Evolutionary conservation across 257 asterid species (phyloP).

Genomic region (Ballota nigra): DNA sequence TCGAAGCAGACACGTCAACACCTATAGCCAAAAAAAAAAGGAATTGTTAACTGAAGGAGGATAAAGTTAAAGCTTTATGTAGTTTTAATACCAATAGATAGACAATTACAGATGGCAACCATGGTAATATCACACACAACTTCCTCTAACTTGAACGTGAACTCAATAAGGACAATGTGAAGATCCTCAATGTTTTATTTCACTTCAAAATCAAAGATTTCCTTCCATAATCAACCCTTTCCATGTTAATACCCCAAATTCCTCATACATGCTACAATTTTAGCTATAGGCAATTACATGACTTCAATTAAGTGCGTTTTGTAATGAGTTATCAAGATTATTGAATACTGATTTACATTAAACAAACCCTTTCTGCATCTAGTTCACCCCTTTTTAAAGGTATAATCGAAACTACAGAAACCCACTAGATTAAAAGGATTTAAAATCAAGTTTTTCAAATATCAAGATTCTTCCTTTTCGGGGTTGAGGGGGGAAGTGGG

Average conservation of each 20-base stretch:
- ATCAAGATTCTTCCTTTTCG: conserved; percentile 7
- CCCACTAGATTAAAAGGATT: neutral
- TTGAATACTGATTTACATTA: too few species aligned
- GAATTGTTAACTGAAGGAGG: conserved; percentile 15
- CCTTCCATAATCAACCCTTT: conserved; percentile 5
- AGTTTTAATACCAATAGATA: neutral
- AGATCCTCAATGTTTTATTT: neutral
- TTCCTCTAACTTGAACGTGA: neutral
- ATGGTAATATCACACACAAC: neutral
- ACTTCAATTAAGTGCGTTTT: neutral
- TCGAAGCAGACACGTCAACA: conserved; percentile 34
- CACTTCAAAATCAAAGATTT: neutral
- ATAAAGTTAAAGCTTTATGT: neutral
- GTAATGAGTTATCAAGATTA: too few species aligned
- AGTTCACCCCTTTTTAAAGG: too few species aligned
- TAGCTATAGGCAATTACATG: too few species aligned
- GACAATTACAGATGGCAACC: too few species aligned
- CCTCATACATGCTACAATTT: neutral
- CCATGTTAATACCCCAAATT: neutral
- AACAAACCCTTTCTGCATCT: too few species aligned
- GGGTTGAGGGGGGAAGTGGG: neutral
- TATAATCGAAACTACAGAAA: conserved; percentile 7
- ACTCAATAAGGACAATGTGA: conserved; percentile 8
- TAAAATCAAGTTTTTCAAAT: neutral
- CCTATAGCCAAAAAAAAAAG: conserved; percentile 36